These are phyloP conservation scores for Monosporozyma yasuniensis DNA, from an alignment of 805 yeast species.

Conservation along the genomic window DNA sequence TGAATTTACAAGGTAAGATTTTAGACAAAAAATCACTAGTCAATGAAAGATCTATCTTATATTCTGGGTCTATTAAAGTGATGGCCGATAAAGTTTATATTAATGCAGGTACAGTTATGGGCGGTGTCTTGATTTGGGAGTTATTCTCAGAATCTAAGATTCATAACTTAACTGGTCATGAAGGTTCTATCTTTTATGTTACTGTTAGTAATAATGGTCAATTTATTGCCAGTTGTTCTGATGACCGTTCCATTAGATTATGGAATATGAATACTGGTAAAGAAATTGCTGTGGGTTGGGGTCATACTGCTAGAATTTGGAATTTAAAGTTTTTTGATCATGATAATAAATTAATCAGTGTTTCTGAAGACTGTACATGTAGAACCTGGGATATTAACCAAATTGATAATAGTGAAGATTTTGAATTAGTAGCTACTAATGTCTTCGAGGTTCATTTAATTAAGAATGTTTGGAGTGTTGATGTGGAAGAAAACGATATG, in stretches of 20 bases:
- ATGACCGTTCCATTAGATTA: slow-evolving; percentile 79
- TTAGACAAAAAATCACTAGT: slow-evolving; percentile 33
- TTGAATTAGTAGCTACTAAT: slow-evolving; percentile 21
- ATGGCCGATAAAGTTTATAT: slow-evolving; percentile 38
- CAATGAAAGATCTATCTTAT: slow-evolving; percentile 71
- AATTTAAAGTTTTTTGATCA: slow-evolving; percentile 47
- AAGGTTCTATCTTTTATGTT: slow-evolving; percentile 86
- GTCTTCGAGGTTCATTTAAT: slow-evolving; percentile 69
- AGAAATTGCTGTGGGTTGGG: slow-evolving; percentile 80
- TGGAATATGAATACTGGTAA: slow-evolving; percentile 56
- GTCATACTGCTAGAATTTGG: slow-evolving; percentile 95
- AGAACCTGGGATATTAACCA: slow-evolving; percentile 57
- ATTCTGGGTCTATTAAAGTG: slow-evolving; percentile 69
- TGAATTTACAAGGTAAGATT: slow-evolving; percentile 20
- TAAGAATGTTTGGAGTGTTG: slow-evolving; percentile 81
- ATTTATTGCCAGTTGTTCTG: slow-evolving; percentile 74
- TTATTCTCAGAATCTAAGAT: slow-evolving; percentile 35
- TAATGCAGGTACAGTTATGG: slow-evolving; percentile 91
- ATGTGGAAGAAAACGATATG: slow-evolving; percentile 36
- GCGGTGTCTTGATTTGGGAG: slow-evolving; percentile 79
- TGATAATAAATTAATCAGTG: slow-evolving; percentile 43
- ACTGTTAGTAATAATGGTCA: slow-evolving; percentile 47
- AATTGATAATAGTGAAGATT: slow-evolving; percentile 7
- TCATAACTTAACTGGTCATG: slow-evolving; percentile 63
- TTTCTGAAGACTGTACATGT: slow-evolving; percentile 81